Conservation (phyloP, 768 basidiomycete species). For the Russula olivacea region DNA sequence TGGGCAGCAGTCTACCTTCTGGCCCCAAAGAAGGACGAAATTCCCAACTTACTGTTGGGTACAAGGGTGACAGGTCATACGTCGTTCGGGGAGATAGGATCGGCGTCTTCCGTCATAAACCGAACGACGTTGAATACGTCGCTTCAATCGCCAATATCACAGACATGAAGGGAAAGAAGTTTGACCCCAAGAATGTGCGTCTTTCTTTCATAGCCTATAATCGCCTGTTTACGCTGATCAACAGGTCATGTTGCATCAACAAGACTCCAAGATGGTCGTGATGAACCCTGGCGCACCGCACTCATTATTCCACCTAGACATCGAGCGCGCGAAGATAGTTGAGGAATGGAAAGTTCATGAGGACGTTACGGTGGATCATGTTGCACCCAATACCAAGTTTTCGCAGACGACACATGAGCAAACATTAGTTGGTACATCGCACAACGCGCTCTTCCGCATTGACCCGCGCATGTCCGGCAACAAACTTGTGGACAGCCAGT, state of each 20-base stretch:
- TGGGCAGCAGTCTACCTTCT: slow-evolving; percentile 4
- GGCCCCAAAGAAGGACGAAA: slow-evolving; percentile 61
- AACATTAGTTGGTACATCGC: slow-evolving; percentile 88
- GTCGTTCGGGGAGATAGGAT: slow-evolving; percentile 90
- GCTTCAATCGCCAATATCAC: slow-evolving; percentile 82
- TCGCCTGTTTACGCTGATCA: not conserved
- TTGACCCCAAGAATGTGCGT: slow-evolving; percentile 79
- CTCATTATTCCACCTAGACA: slow-evolving; percentile 84
- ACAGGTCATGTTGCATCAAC: slow-evolving; percentile 94
- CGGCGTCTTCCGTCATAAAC: slow-evolving; percentile 77
- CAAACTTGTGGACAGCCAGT: slow-evolving; percentile 92
- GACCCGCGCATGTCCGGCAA: slow-evolving; percentile 90
- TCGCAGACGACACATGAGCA: slow-evolving; percentile 90
- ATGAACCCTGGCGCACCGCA: slow-evolving; percentile 79
- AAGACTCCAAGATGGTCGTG: slow-evolving; percentile 92
- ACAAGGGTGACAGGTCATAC: slow-evolving; percentile 92
- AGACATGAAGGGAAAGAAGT: slow-evolving; percentile 73
- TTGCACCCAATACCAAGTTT: slow-evolving; percentile 91
- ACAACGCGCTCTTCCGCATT: slow-evolving; percentile 95
- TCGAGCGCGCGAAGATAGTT: slow-evolving; percentile 91
- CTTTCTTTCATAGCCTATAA: slow-evolving; percentile 15
- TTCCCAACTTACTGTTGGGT: slow-evolving; percentile 87
- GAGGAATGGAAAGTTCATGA: slow-evolving; percentile 99
- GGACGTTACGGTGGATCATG: slow-evolving; percentile 75
- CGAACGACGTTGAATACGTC: slow-evolving; percentile 72